These are phyloP conservation scores for Pythium folliculosum DNA, from an alignment of 352 stramenopile genomes.

Conservation along the genomic window DNA sequence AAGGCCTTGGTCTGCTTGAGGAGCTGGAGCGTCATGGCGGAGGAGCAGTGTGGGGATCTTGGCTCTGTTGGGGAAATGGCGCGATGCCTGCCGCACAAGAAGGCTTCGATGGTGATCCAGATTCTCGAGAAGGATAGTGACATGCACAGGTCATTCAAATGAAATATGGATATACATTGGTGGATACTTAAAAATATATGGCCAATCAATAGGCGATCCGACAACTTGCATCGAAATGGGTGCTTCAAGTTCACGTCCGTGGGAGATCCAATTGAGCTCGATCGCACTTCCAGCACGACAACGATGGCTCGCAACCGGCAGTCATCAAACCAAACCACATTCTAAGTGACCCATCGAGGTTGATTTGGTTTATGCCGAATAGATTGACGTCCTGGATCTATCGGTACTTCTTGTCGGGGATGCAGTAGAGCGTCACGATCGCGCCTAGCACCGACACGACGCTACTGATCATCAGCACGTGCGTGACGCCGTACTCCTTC, in stretches of 20 bases:
- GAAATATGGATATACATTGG: background rate
- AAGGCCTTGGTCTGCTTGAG: constrained; percentile 80
- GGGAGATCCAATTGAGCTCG: no score
- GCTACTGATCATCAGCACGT: constrained; percentile 58
- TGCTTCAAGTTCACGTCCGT: no score
- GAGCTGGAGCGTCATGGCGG: constrained; percentile 52
- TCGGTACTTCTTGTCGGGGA: constrained; percentile 53
- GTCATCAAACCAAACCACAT: no score
- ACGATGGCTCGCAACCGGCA: no score
- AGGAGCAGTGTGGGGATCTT: background rate
- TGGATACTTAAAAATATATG: no score
- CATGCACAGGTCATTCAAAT: background rate
- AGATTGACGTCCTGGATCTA: background rate
- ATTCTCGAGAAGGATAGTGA: background rate
- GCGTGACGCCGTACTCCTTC: constrained; percentile 53
- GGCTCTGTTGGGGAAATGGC: background rate
- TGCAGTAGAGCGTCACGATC: constrained; percentile 63
- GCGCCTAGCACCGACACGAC: constrained; percentile 61
- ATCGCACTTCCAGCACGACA: no score
- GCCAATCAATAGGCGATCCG: no score
- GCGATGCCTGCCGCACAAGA: no score
- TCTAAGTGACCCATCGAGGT: no score
- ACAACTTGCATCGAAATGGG: no score
- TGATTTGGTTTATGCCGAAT: no score
- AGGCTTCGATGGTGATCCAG: constrained; percentile 13